These are phyloP conservation scores for Heliosperma pusillum DNA, from an alignment of 148 eudicot species.

Conservation along the genomic window DNA sequence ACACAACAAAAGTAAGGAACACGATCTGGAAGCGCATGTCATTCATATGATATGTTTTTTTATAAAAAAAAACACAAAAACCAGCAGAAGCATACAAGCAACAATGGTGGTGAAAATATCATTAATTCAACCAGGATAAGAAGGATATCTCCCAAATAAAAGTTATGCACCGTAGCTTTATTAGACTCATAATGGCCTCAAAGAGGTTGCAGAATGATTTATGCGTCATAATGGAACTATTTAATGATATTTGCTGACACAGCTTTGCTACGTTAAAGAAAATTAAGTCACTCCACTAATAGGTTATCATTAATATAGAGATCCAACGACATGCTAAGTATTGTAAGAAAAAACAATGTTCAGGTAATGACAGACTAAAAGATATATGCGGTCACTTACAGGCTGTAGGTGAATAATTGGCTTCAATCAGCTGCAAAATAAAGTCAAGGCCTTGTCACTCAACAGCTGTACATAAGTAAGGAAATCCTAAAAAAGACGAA, in stretches of 20 bases:
- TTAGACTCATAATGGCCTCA: neutral
- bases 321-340: neutral
- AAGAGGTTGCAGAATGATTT: neutral
- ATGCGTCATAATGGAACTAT: neutral
- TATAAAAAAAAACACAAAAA: no score
- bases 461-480: slow-evolving; percentile 8
- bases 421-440: slow-evolving; percentile 37
- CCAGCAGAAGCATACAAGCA: neutral
- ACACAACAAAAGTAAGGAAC: neutral
- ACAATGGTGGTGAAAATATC: neutral
- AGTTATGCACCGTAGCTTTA: neutral
- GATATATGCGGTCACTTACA: slow-evolving; percentile 36
- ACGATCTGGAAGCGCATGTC: neutral
- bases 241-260: slow-evolving; percentile 1
- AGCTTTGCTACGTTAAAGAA: neutral
- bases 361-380: neutral
- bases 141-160: neutral
- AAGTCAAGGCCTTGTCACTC: slow-evolving; percentile 10
- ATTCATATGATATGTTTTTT: neutral
- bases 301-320: neutral
- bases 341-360: neutral
- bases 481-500: neutral
- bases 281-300: slow-evolving; percentile 14
- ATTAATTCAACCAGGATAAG: neutral
- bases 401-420: slow-evolving; percentile 36